Evolutionary conservation across 192 early-diverging fungal species (phyloP), one percentile per base, ranked within the genome.

Genomic region (Backusella parvicylindrica): DNA sequence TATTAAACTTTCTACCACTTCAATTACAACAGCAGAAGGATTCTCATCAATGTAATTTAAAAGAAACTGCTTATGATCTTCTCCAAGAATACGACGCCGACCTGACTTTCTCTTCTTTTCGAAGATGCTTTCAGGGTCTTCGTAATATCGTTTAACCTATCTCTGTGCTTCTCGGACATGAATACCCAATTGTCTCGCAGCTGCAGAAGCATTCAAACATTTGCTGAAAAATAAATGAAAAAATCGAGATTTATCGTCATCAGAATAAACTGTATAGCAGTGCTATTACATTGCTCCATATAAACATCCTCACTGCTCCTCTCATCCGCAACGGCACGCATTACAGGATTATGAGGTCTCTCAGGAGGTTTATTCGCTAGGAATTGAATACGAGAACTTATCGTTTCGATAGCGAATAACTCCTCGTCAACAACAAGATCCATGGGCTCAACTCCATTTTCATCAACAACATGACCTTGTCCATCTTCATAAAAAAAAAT

Each of bases 401-500:
- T n/a, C n/a, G n/a, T n/a, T n/a, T n/a, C n/a, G n/a, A n/a, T n/a
- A n/a, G n/a, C n/a, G 43, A 49, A 70, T 31, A 70, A 26, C 69
- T 70, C 69, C 43, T 70, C 41, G 9, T 49, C 69, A 70, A 70
- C 26, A 70, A 70, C 69, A 70, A 70, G 26, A 70, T 70, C 69
- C 69, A 70, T 70, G 0, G 69, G 69, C 69, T 70, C 69, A 70
- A 70, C 40, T 23, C 69, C 69, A 16, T 70, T 28, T 47, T 71
- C 70, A 53, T 71, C 70, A 50, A 53, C 70, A 53, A 71, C 70
- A 12, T n/a, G 40, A 11, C 70, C 70, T 47, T 71, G 40, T 53
- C 70, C 70, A 50, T 71, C 70, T 71, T 71, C 47, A 15, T 71
- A 71, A 40, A 72, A 37, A 64, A 64, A 64, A n/a, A n/a, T 72